These are phyloP conservation scores for Neurospora sp. DNA, from an alignment of 495 filamentous ascomycete species.

Conservation along the genomic window DNA sequence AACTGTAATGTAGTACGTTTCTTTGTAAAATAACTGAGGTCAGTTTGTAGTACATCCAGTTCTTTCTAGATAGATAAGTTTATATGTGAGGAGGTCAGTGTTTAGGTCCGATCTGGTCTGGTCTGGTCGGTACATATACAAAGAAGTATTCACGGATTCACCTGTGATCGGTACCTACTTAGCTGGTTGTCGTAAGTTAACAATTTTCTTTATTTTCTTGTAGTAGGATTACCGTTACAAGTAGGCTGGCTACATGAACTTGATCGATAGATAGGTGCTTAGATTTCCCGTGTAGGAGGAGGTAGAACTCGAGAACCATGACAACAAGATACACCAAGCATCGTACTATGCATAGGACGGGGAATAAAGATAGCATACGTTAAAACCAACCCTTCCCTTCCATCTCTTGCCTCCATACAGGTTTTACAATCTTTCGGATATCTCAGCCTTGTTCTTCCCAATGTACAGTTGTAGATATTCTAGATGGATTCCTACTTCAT, in stretches of 20 bases:
- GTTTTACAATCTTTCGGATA: not conserved
- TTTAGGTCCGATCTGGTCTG: no score
- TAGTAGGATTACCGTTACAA: not conserved
- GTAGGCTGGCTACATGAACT: not conserved
- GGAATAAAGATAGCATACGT: not conserved
- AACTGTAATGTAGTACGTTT: no score
- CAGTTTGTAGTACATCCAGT: not conserved
- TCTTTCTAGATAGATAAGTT: not conserved
- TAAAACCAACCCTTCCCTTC: not conserved
- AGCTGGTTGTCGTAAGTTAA: not conserved
- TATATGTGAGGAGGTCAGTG: no score
- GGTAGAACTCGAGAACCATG: not conserved
- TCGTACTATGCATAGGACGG: not conserved
- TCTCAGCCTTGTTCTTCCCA: not conserved
- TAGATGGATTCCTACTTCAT: no score
- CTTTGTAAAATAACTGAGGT: not conserved
- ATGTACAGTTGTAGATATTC: no score
- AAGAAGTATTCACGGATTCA: not conserved
- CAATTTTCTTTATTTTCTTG: not conserved
- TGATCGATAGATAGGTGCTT: not conserved
- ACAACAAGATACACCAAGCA: not conserved
- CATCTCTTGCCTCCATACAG: not conserved
- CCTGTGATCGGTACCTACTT: not conserved
- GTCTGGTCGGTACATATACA: not conserved
- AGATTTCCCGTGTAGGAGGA: not conserved